These are phyloP conservation scores for Andalucia godoyi DNA, from an alignment of 78 protist genomes.

Conservation along the genomic window DNA sequence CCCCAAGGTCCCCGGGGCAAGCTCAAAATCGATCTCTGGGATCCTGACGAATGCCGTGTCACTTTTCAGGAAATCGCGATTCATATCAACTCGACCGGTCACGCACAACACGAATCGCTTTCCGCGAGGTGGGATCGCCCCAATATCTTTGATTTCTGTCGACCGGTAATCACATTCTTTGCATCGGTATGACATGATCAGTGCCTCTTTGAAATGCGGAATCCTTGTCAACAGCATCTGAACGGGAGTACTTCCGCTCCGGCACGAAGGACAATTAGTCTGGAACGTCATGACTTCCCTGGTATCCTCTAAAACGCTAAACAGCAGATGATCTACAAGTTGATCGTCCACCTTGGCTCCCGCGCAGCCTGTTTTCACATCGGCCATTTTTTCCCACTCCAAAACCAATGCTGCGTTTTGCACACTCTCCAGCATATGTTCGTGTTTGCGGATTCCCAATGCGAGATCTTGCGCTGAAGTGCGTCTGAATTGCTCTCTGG, in stretches of 20 bases:
- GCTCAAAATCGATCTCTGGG: background rate
- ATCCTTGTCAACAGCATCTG: conserved; percentile 39
- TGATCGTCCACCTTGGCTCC: too few species aligned
- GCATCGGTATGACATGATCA: conserved; percentile 71
- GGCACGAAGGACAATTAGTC: too few species aligned
- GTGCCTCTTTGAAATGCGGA: conserved; percentile 75
- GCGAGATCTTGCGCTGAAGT: background rate
- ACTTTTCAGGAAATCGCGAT: conserved; percentile 60
- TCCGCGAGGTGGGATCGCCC: conserved; percentile 60
- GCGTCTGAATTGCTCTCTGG: background rate
- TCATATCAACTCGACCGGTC: conserved; percentile 46
- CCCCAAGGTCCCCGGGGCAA: conserved; percentile 73
- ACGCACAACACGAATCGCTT: conserved; percentile 28
- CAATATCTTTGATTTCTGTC: conserved; percentile 74
- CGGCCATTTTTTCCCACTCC: too few species aligned
- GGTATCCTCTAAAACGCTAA: too few species aligned
- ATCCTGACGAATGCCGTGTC: background rate
- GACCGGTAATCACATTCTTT: conserved; percentile 64
- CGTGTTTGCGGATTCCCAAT: too few species aligned
- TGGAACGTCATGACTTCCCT: conserved; percentile 1
- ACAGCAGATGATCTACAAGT: too few species aligned
- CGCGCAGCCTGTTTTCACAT: too few species aligned
- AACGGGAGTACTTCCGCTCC: too few species aligned
- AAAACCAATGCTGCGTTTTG: too few species aligned
- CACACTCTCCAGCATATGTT: too few species aligned